Conservation (phyloP, 192 early-diverging fungal genomes). For the Polychytrium aggregatum region DNA sequence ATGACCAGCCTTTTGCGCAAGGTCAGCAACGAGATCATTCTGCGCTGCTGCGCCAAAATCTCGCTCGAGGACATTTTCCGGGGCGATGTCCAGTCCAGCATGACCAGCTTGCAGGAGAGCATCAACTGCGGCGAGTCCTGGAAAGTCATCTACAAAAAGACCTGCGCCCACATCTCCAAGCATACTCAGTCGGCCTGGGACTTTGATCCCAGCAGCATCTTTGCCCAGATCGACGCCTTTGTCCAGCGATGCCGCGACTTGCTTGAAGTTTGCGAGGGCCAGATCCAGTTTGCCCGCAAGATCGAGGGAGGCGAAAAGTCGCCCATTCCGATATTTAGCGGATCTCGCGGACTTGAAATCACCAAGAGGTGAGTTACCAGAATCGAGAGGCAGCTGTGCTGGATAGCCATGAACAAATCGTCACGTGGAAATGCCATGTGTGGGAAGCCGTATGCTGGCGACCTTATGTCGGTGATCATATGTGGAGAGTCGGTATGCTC, state of each 20-base stretch:
- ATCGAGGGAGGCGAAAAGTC: slow-evolving; percentile 41
- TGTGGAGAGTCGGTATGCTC: too few relatives aligned
- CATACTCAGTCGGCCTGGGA: slow-evolving; percentile 37
- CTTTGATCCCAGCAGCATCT: slow-evolving; percentile 55
- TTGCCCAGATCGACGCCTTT: slow-evolving; percentile 59
- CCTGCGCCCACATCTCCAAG: slow-evolving; percentile 35
- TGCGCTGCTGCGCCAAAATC: slow-evolving; percentile 47
- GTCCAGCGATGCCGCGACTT: slow-evolving; percentile 50
- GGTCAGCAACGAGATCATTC: slow-evolving; percentile 55
- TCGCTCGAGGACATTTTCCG: slow-evolving; percentile 54
- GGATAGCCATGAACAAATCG: too few relatives aligned
- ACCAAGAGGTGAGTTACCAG: slow-evolving; percentile 38
- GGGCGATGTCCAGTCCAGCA: slow-evolving; percentile 45
- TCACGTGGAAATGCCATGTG: too few relatives aligned
- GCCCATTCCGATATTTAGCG: slow-evolving; percentile 49
- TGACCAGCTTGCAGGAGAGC: slow-evolving; percentile 42
- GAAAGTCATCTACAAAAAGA: slow-evolving; percentile 44
- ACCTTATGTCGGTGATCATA: too few relatives aligned
- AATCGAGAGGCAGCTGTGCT: too few relatives aligned
- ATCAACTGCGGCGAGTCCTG: slow-evolving; percentile 52
- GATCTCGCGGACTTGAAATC: slow-evolving; percentile 47
- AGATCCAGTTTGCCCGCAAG: slow-evolving; percentile 55
- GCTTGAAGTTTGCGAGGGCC: slow-evolving; percentile 51
- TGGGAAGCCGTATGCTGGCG: too few relatives aligned
- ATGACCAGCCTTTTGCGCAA: slow-evolving; percentile 46